phyloP scores from a whole-genome alignment of 2,329 filamentous ascomycete genomes.

The Pseudodiploospora longispora region DNA sequence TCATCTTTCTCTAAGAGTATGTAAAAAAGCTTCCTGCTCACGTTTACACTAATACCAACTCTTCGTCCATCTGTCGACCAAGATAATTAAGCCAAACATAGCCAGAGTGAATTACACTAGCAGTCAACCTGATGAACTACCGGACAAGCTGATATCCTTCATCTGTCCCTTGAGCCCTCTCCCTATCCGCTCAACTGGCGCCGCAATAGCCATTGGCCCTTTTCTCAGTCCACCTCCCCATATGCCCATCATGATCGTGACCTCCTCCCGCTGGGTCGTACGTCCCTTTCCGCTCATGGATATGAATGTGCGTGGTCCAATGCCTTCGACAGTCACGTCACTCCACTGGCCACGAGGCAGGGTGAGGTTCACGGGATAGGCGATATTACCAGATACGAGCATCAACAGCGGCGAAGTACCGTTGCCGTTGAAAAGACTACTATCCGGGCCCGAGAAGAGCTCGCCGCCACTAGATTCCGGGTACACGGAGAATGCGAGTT shows the following conservation, averaged over 20 bases:
- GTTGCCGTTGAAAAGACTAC: constrained; percentile 7
- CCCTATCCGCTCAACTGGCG: constrained; percentile 6
- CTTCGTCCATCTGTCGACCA: too few relatives aligned
- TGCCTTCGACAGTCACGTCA: constrained; percentile 8
- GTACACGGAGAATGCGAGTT: constrained; percentile 36
- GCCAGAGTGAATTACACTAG: too few relatives aligned
- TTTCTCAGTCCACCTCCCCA: constrained; percentile 8
- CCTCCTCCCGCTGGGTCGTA: constrained; percentile 3
- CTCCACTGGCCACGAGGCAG: constrained; percentile 9
- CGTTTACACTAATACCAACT: too few relatives aligned
- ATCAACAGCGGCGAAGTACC: constrained; percentile 7
- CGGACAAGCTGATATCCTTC: constrained; percentile 6
- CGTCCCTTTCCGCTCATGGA: neutral
- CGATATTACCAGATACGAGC: constrained; percentile 7
- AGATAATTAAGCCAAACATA: too few relatives aligned
- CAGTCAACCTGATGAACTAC: neutral
- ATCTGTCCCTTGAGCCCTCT: constrained; percentile 5
- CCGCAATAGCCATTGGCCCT: constrained; percentile 7
- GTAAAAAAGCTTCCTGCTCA: too few relatives aligned
- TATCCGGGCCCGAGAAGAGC: constrained; percentile 9
- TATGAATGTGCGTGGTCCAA: constrained; percentile 6
- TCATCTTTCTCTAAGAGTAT: too few relatives aligned
- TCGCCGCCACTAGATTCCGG: constrained; percentile 5
- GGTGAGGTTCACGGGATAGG: constrained; percentile 8
- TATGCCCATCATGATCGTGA: constrained; percentile 10